A percentile compares a stretch with the other conserved stretches of the same genome.
phyloP scores from a whole-genome alignment of 2,329 filamentous ascomycete genomes.

The Neofusicoccum kwambonambiense region DNA sequence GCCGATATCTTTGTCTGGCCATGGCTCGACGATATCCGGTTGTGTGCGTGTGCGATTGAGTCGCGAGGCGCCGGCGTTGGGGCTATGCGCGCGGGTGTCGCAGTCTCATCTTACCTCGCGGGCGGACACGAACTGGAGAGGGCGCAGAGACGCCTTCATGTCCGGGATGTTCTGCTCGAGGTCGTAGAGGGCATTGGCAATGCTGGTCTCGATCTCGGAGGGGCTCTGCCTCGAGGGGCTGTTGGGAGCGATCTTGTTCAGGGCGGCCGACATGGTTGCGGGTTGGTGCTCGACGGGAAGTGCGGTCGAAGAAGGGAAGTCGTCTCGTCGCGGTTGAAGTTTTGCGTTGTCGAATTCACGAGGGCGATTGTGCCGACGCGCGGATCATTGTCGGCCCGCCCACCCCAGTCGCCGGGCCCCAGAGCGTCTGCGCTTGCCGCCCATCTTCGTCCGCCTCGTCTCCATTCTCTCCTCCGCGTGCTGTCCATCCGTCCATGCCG shows the following conservation, averaged over 20 bases:
- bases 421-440: background rate
- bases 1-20: constrained; percentile 14
- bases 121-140: constrained; percentile 98
- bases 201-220: constrained; percentile 95
- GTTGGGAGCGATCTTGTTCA: constrained; percentile 95
- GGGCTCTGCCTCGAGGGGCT: constrained; percentile 91
- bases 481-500: no score
- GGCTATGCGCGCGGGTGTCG: constrained; percentile 23
- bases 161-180: constrained; percentile 99
- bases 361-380: constrained; percentile 9
- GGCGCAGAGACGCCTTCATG: constrained; percentile 92
- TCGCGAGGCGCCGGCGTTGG: background rate
- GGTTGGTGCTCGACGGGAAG: constrained; percentile 16
- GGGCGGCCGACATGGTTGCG: constrained; percentile 54
- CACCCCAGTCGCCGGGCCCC: no score
- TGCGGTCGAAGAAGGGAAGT: constrained; percentile 2
- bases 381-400: constrained; percentile 4
- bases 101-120: constrained; percentile 81
- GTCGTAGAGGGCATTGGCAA: constrained; percentile 96
- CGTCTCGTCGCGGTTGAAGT: constrained; percentile 18
- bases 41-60: background rate
- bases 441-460: background rate
- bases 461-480: no score
- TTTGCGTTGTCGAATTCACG: constrained; percentile 10
- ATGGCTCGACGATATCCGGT: constrained; percentile 5